Percentiles rank a stretch among this genome's conserved stretches.
These are phyloP conservation scores for Termitomyces sp. DNA, from an alignment of 768 basidiomycete species.

Conservation along the genomic window DNA sequence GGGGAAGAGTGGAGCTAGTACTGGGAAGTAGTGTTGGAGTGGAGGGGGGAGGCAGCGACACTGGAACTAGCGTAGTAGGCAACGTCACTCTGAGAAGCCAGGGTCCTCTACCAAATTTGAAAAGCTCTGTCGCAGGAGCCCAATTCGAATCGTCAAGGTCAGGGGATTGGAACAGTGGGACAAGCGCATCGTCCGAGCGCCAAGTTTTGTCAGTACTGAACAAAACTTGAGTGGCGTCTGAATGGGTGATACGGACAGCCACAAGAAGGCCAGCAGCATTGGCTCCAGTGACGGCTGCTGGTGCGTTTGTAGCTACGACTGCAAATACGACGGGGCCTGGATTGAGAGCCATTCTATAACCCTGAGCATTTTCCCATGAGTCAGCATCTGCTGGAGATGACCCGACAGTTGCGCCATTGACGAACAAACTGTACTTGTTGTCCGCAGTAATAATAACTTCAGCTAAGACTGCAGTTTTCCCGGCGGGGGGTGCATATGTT, in stretches of 20 bases:
- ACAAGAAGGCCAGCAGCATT: conserved; percentile 13
- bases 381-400: neutral
- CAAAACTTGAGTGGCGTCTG: conserved; percentile 9
- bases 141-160: conserved; percentile 11
- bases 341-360: conserved; percentile 9
- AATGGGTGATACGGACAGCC: conserved; percentile 13
- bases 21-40: neutral
- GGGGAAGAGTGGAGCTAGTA: neutral
- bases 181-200: neutral
- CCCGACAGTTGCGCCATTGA: conserved; percentile 10
- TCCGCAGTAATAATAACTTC: conserved; percentile 13
- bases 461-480: conserved; percentile 10
- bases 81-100: conserved; percentile 5
- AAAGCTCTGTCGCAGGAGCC: conserved; percentile 6
- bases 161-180: conserved; percentile 9
- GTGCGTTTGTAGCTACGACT: conserved; percentile 9
- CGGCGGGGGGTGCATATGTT: conserved; percentile 9
- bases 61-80: conserved; percentile 6
- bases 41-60: conserved; percentile 2
- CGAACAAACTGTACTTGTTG: conserved; percentile 8
- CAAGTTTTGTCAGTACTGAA: conserved; percentile 6
- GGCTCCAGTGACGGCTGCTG: neutral
- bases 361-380: conserved; percentile 11
- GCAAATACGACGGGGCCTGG: conserved; percentile 13
- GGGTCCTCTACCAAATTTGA: conserved; percentile 7